Conservation (phyloP, 495 filamentous ascomycete species). For the Pyrenopolyporus hunteri region DNA sequence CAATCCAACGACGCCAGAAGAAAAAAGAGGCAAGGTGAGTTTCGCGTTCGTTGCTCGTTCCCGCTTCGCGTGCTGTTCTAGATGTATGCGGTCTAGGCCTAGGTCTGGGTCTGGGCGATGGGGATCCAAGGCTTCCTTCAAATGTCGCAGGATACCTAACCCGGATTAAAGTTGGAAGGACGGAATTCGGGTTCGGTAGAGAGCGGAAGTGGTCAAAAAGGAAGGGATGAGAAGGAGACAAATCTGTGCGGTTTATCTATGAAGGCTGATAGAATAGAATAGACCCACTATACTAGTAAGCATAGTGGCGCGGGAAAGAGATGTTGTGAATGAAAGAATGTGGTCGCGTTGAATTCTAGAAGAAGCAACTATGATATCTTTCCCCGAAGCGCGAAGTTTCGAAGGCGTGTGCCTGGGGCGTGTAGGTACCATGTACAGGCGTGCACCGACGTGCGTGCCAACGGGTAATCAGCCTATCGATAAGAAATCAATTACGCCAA, state of each 20-base stretch:
- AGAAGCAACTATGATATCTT: background rate
- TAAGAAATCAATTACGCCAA: conserved; percentile 7
- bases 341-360: conserved; percentile 1
- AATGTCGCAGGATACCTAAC: no score
- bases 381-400: conserved; percentile 19
- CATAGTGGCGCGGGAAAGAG: background rate
- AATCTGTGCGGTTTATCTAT: background rate
- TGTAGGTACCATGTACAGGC: background rate
- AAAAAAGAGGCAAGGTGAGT: background rate
- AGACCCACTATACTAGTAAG: background rate
- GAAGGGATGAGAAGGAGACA: background rate
- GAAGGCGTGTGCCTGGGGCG: background rate
- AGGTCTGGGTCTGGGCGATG: no score
- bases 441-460: background rate
- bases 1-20: background rate
- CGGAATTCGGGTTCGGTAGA: background rate
- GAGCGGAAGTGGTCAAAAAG: background rate
- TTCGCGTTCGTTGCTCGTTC: background rate
- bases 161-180: no score
- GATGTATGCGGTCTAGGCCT: background rate
- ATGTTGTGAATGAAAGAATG: background rate
- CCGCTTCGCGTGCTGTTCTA: background rate
- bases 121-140: no score
- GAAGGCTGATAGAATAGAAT: background rate
- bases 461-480: conserved; percentile 8